Conservation (phyloP, 371 early-diverging fungal species). For the Rhizopus microsporus region DNA sequence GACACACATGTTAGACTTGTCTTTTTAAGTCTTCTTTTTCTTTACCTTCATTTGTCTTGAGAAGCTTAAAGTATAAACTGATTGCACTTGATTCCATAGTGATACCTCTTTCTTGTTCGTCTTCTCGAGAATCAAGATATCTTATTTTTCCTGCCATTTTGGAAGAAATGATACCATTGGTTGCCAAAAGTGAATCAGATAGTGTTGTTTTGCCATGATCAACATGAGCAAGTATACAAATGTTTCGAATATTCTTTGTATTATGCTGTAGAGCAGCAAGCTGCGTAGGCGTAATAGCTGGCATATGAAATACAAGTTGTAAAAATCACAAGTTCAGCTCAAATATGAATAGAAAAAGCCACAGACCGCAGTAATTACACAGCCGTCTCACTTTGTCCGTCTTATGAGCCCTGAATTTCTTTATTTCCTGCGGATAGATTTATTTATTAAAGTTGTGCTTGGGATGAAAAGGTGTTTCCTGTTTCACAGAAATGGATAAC, state of each 20-base stretch:
- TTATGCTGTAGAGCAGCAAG: constrained; percentile 65
- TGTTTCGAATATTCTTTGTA: constrained; percentile 81
- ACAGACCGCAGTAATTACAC: no score
- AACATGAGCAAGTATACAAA: constrained; percentile 97
- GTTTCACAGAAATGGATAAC: constrained; percentile 14
- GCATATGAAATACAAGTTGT: constrained; percentile 43
- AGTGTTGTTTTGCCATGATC: constrained; percentile 99
- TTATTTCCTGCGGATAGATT: no score
- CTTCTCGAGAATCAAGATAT: constrained; percentile 97
- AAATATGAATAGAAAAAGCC: no score
- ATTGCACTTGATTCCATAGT: constrained; percentile 99
- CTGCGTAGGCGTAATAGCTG: constrained; percentile 62
- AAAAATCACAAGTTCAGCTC: no score
- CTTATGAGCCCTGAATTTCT: no score
- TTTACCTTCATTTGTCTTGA: constrained; percentile 33
- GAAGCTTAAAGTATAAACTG: constrained; percentile 84
- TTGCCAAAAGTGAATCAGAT: constrained; percentile 96
- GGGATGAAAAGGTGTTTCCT: no score
- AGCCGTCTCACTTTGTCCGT: no score
- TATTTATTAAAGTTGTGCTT: no score
- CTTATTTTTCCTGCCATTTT: constrained; percentile 98
- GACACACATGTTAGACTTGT: neutral
- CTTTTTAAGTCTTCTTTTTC: neutral
- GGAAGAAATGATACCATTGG: constrained; percentile 96
- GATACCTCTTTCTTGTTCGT: constrained; percentile 99